Base-by-base conservation (phyloP, 345 rosid genomes). In the Salix brachista region DNA sequence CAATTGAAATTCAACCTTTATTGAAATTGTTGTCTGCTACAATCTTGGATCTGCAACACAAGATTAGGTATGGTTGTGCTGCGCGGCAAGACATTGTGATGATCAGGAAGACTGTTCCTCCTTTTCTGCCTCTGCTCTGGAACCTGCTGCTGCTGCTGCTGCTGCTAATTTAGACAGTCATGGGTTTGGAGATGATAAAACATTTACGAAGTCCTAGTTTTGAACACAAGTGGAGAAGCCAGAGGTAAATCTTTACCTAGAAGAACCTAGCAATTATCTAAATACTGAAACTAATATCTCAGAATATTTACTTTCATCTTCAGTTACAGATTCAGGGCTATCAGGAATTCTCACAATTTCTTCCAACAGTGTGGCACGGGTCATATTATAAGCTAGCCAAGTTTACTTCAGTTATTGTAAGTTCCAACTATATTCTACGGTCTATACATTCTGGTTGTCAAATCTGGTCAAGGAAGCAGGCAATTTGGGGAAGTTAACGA, bases 1-100 rank as follows among this genome's bases (percentile, higher is more conserved):
- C 73, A 50, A 34, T 44, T 64, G 39, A 80, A 77, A 73, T 75
- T 80, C 50, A 69, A 67, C 62, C 69, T 75, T 44, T 77, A 85
- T 34, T 82, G 78, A 66, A 78, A 12, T 10, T 82, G 68, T 82
- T 81, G 23, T 65, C 80, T 70, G 87, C 81, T 56, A 77, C 76
- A 4, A 70, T 76, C 34, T 69, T 78, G 78, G 86, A 84, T 73
- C 86, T 82, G 28, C 67, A 77, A 14, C 75, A 62, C 69, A 69
- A 73, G 75, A 61, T 79, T 37, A 81, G 76, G 80, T 72, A 78
- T 66, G 73, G 78, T 19, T 64, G 69, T 60, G 82, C 64, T 26
- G 77, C 3, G 44, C 44, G 44, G 44, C 44, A 41, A 41, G 44
- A 41, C 44, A 76, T 19, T 68, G 52, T 58, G 80, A 71, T 34